A percentile compares a stretch with the other conserved stretches of the same genome.
Evolutionary conservation across 2,329 filamentous ascomycete species (phyloP).

Genomic region (Eutypa lata): DNA sequence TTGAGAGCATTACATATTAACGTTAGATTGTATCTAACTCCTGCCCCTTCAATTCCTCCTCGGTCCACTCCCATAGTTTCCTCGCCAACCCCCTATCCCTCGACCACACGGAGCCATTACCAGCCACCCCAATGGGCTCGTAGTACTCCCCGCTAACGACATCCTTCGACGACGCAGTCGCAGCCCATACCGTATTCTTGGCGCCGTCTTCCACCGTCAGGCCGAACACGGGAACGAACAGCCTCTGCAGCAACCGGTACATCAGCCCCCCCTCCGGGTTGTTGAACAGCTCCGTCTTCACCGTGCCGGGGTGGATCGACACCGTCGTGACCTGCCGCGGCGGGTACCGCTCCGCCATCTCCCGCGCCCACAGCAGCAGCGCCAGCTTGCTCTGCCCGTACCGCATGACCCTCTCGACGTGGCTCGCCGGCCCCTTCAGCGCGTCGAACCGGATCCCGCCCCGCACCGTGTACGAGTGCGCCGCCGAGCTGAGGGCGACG

Average conservation of each 20-base stretch:
- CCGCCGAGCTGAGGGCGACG: slow-evolving; percentile 18
- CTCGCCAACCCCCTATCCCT: slow-evolving; percentile 20
- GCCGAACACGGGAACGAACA: slow-evolving; percentile 5
- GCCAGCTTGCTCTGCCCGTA: slow-evolving; percentile 49
- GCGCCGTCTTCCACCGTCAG: slow-evolving; percentile 29
- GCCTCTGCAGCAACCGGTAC: neutral
- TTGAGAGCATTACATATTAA: too few species aligned
- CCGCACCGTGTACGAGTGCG: slow-evolving; percentile 18
- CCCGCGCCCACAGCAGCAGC: slow-evolving; percentile 39
- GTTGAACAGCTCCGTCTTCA: slow-evolving; percentile 30
- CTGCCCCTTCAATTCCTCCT: slow-evolving; percentile 28
- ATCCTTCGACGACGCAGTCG: slow-evolving; percentile 18
- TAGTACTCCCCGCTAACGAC: slow-evolving; percentile 31
- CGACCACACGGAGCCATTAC: slow-evolving; percentile 11
- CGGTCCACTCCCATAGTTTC: slow-evolving; percentile 28
- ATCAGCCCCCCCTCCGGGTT: slow-evolving; percentile 4
- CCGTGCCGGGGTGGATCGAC: slow-evolving; percentile 38
- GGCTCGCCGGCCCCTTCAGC: slow-evolving; percentile 16
- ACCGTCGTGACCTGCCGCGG: slow-evolving; percentile 30
- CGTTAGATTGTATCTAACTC: too few species aligned
- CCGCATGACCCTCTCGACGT: slow-evolving; percentile 28
- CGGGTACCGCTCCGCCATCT: slow-evolving; percentile 37
- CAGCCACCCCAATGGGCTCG: slow-evolving; percentile 28
- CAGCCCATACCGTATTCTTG: slow-evolving; percentile 37
- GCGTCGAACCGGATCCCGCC: slow-evolving; percentile 28